Conservation (phyloP, 2,329 filamentous ascomycete genomes). For the Hypoxylon sp. region DNA sequence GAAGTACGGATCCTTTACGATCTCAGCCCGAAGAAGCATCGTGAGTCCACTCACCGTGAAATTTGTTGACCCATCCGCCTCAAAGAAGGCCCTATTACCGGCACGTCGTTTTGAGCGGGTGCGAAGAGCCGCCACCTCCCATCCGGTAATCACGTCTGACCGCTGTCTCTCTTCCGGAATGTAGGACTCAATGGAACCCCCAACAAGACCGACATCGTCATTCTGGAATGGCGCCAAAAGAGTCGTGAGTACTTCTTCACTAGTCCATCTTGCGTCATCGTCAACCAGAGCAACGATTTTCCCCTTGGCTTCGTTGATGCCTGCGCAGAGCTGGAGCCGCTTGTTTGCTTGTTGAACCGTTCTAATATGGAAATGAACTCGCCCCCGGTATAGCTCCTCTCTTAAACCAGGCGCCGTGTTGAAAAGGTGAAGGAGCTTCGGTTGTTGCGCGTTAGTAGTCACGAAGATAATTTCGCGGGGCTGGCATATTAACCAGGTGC, state of each 20-base stretch:
- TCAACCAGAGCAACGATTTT: slow-evolving; percentile 46
- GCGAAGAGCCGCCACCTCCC: slow-evolving; percentile 47
- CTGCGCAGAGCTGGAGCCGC: slow-evolving; percentile 44
- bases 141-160: slow-evolving; percentile 41
- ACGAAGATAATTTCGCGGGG: slow-evolving; percentile 49
- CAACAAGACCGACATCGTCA: slow-evolving; percentile 41
- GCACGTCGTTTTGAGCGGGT: slow-evolving; percentile 40
- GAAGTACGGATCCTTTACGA: slow-evolving; percentile 43
- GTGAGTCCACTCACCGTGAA: slow-evolving; percentile 48
- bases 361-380: slow-evolving; percentile 32
- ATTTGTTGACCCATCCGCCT: slow-evolving; percentile 43
- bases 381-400: background rate
- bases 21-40: slow-evolving; percentile 44
- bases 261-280: slow-evolving; percentile 47
- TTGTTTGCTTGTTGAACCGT: slow-evolving; percentile 43
- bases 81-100: slow-evolving; percentile 39
- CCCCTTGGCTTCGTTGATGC: slow-evolving; percentile 40
- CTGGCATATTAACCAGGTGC: slow-evolving; percentile 41
- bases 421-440: slow-evolving; percentile 1
- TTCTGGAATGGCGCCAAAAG: slow-evolving; percentile 48
- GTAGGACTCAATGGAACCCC: slow-evolving; percentile 44
- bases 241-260: slow-evolving; percentile 25
- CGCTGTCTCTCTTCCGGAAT: slow-evolving; percentile 39
- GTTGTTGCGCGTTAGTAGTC: slow-evolving; percentile 30
- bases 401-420: slow-evolving; percentile 19